Conservation (phyloP, 1,284 basidiomycete species). For the Sporisorium scitamineum region DNA sequence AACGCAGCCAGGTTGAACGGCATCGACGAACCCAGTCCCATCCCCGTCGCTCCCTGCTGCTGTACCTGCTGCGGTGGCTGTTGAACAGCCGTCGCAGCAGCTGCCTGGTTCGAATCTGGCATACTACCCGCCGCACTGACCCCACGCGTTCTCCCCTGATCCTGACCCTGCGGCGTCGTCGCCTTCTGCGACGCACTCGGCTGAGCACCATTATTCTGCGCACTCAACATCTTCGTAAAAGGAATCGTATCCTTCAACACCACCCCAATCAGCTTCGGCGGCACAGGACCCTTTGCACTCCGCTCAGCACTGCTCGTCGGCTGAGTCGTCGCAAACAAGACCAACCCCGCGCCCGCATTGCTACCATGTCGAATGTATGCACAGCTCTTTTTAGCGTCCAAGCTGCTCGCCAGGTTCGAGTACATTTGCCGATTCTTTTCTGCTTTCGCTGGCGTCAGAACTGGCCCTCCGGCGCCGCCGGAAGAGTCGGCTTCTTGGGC, state of each 20-base stretch:
- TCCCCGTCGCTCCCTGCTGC: conserved; percentile 13
- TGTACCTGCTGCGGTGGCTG: background rate
- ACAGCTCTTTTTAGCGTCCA: conserved; percentile 58
- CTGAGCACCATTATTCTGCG: conserved; percentile 24
- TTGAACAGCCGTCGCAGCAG: background rate
- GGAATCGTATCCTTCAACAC: conserved; percentile 56
- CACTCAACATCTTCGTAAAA: conserved; percentile 39
- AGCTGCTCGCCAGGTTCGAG: conserved; percentile 42
- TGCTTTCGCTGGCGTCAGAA: conserved; percentile 29
- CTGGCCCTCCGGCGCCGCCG: conserved; percentile 3
- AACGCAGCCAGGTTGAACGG: conserved; percentile 43
- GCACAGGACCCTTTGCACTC: conserved; percentile 5
- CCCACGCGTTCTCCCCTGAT: background rate
- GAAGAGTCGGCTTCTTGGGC: conserved; percentile 15
- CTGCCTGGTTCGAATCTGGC: background rate
- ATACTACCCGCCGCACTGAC: background rate
- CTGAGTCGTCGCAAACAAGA: conserved; percentile 51
- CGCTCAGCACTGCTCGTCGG: conserved; percentile 41
- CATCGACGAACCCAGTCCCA: conserved; percentile 49
- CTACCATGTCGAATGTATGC: conserved; percentile 56
- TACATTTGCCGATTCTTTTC: conserved; percentile 62
- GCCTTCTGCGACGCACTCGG: background rate
- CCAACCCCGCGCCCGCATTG: conserved; percentile 47
- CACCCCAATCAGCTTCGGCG: conserved; percentile 52
- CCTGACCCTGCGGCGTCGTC: background rate